Evolutionary conservation across 371 early-diverging fungal genomes (phyloP).

Genomic region (Mucor irregularis): DNA sequence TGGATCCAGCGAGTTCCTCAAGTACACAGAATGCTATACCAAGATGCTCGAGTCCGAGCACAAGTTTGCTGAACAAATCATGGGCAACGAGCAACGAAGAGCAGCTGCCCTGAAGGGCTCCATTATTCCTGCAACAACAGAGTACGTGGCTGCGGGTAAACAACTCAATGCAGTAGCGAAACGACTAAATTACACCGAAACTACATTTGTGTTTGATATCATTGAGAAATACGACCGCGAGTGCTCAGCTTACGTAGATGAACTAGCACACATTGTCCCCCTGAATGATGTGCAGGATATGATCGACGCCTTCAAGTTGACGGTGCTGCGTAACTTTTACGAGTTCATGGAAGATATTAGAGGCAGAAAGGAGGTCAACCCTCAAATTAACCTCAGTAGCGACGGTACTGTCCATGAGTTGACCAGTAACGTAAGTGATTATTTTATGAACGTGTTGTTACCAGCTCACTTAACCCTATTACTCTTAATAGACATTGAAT

Average conservation of each 20-base stretch:
- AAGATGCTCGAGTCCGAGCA: slow-evolving; percentile 58
- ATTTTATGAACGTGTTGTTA: background rate
- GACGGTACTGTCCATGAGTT: slow-evolving; percentile 90
- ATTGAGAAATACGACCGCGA: slow-evolving; percentile 58
- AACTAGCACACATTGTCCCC: slow-evolving; percentile 24
- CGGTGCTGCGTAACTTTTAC: slow-evolving; percentile 63
- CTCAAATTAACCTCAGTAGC: slow-evolving; percentile 56
- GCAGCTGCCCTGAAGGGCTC: slow-evolving; percentile 55
- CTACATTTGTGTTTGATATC: slow-evolving; percentile 80
- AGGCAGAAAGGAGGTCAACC: slow-evolving; percentile 36
- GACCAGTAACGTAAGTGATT: slow-evolving; percentile 69
- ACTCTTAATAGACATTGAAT: slow-evolving; percentile 53
- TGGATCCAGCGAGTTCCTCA: slow-evolving; percentile 65
- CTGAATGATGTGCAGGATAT: slow-evolving; percentile 53
- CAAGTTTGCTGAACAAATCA: slow-evolving; percentile 61
- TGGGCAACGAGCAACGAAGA: slow-evolving; percentile 61
- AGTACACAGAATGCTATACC: slow-evolving; percentile 60
- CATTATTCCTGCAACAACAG: slow-evolving; percentile 58
- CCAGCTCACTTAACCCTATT: background rate
- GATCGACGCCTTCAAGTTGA: slow-evolving; percentile 55
- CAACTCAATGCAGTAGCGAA: slow-evolving; percentile 63
- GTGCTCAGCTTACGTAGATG: slow-evolving; percentile 18
- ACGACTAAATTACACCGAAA: slow-evolving; percentile 65
- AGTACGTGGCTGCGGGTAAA: slow-evolving; percentile 68
- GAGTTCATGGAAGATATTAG: slow-evolving; percentile 76